Evolutionary conservation across 306 rosid species (phyloP).

Genomic region (Cucurbita ficifolia): DNA sequence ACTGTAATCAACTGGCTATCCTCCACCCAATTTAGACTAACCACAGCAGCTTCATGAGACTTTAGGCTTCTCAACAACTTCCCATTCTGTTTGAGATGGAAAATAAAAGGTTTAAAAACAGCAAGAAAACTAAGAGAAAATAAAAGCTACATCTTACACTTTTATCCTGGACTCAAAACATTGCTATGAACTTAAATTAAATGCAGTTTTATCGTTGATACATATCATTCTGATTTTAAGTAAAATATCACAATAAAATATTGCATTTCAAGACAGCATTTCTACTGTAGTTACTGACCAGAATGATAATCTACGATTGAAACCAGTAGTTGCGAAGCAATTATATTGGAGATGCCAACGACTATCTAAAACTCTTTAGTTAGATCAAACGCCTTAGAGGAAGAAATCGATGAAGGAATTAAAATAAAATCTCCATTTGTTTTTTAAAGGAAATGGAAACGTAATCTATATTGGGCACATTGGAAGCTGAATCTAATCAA

Average conservation of each 20-base stretch:
- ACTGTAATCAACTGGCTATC: conserved; percentile 45
- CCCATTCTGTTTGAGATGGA: conserved; percentile 50
- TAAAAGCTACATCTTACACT: not conserved
- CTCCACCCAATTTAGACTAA: conserved; percentile 87
- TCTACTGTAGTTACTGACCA: not conserved
- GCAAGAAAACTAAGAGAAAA: conserved; percentile 4
- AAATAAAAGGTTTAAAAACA: conserved; percentile 9
- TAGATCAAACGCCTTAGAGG: not conserved
- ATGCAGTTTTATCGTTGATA: not conserved
- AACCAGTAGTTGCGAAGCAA: not conserved
- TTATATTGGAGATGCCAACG: not conserved
- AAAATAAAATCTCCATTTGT: not conserved
- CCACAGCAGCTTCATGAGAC: conserved; percentile 54
- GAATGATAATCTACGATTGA: not conserved
- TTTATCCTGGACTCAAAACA: not conserved
- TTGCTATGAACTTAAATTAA: not conserved
- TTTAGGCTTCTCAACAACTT: conserved; percentile 72
- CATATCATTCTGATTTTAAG: not conserved
- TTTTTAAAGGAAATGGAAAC: not conserved
- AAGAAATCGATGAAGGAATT: not conserved
- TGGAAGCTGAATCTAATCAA: not conserved
- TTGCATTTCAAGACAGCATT: not conserved
- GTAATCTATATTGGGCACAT: not conserved
- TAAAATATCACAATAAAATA: not conserved
- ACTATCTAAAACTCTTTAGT: not conserved